These are phyloP conservation scores for Gossypium anomalum DNA, from an alignment of 345 rosid genomes.

Conservation along the genomic window DNA sequence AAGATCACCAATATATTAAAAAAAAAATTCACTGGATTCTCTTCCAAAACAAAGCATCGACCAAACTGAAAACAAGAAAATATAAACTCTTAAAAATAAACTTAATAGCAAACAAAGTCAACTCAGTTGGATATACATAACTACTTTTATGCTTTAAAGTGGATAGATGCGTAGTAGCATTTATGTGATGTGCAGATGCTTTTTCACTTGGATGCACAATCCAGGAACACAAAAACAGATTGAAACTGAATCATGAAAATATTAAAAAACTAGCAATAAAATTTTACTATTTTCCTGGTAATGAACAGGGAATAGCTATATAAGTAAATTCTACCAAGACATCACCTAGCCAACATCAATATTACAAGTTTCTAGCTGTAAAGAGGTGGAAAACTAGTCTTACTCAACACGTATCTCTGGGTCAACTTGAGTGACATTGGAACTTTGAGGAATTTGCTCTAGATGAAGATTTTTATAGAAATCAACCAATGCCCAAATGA, in stretches of 20 bases:
- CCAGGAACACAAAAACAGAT: neutral
- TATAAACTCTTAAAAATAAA: neutral
- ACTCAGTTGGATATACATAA: neutral
- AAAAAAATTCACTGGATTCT: no score
- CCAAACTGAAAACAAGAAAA: neutral
- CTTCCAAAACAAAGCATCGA: no score
- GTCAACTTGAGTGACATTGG: constrained; percentile 73
- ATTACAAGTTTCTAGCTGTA: constrained; percentile 4
- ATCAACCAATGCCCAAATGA: constrained; percentile 81
- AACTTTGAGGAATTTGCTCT: constrained; percentile 65
- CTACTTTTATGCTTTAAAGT: neutral
- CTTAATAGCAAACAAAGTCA: neutral
- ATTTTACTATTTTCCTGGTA: neutral
- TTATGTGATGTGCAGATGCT: neutral
- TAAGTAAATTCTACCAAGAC: neutral
- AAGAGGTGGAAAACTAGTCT: constrained; percentile 24
- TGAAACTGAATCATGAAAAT: neutral
- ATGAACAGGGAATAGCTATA: neutral
- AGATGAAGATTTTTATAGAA: constrained; percentile 78
- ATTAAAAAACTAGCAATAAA: neutral
- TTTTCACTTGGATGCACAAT: neutral
- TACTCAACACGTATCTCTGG: constrained; percentile 92
- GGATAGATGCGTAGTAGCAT: neutral
- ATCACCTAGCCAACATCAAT: neutral
- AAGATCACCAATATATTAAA: no score